Evolutionary conservation across 1,139 yeast genomes (phyloP), one percentile per base, ranked within the genome.

Genomic region (Yamadazyma pseudoaaseri): DNA sequence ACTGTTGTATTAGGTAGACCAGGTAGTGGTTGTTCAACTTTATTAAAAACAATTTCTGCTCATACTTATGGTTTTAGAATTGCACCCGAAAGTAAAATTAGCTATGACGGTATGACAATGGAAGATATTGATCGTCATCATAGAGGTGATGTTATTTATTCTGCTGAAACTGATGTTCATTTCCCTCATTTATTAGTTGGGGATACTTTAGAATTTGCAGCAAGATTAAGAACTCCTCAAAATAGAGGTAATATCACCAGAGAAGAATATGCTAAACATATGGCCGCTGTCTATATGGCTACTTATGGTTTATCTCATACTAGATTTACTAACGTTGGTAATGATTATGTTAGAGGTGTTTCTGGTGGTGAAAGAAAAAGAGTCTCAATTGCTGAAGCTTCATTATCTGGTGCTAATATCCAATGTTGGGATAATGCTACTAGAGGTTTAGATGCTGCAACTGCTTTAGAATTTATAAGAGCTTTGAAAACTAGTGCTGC

Each of bases 391-490:
- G 70, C 70, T 14, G 73, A 67, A 46, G 71, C 54, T 6, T 56
- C 65, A 6, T 49, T 65, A 33, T 53, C 59, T 39, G 65, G 67
- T 16, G 60, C 70, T 8, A 58, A 55, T 35, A 34, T 67, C 9
- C 71, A 74, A 52, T 75, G 81, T 54, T 76, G 82, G 82, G 82
- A 76, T 54, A 76, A 76, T 43, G 76, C 81, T 4, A 76, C 81
- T 6, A 68, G 81, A 58, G 82, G 82, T 42, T 59, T 76, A 41
- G 82, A 76, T 55, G 67, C 81, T 4, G 77, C 81, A 9, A 74
- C 81, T 18, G 81, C 82, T 2, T 63, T 83, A 39, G 95, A 86
- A 58, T 86, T 84, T 47, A 70, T 80, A 37, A 70, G 78, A 49
- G 81, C 90, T 18, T 62, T 86, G 45, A 79, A 81, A 48, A 73